Conservation (phyloP, 768 basidiomycete species). For the Lactarius hengduanensis region DNA sequence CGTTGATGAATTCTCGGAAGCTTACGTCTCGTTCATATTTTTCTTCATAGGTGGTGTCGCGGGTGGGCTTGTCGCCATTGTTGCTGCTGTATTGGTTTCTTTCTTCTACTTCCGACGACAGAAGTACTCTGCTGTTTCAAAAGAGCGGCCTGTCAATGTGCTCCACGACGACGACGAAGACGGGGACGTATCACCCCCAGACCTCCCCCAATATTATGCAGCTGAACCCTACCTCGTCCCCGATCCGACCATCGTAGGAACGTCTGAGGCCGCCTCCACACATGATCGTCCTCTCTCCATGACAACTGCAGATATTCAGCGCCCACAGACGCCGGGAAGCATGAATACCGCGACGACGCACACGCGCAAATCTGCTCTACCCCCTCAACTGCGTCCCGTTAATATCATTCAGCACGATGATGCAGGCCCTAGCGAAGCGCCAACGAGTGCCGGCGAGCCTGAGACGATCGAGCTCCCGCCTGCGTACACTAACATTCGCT, state of each 20-base stretch:
- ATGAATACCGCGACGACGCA: slow-evolving; percentile 37
- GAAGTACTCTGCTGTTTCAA: slow-evolving; percentile 40
- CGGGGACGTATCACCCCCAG: slow-evolving; percentile 45
- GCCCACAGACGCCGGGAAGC: slow-evolving; percentile 30
- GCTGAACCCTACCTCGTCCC: slow-evolving; percentile 77
- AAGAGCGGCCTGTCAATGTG: slow-evolving; percentile 67
- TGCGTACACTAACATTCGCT: slow-evolving; percentile 66
- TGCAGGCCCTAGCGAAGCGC: slow-evolving; percentile 57
- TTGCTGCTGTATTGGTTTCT: slow-evolving; percentile 42
- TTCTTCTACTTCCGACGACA: slow-evolving; percentile 54
- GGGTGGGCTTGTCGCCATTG: slow-evolving; percentile 54
- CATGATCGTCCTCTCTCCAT: slow-evolving; percentile 27
- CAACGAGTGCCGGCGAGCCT: slow-evolving; percentile 40
- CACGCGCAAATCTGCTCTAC: slow-evolving; percentile 45
- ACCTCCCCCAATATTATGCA: slow-evolving; percentile 67
- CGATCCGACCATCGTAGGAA: slow-evolving; percentile 51
- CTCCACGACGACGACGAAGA: slow-evolving; percentile 52
- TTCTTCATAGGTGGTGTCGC: slow-evolving; percentile 55
- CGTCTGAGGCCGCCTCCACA: slow-evolving; percentile 38
- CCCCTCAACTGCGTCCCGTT: slow-evolving; percentile 61
- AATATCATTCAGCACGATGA: slow-evolving; percentile 87
- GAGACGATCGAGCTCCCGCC: slow-evolving; percentile 85
- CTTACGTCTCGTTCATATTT: background rate
- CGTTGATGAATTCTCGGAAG: background rate
- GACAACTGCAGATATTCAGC: slow-evolving; percentile 20